These are phyloP conservation scores for Catunica adiposa DNA, from an alignment of 2,329 filamentous ascomycete species.

Conservation along the genomic window DNA sequence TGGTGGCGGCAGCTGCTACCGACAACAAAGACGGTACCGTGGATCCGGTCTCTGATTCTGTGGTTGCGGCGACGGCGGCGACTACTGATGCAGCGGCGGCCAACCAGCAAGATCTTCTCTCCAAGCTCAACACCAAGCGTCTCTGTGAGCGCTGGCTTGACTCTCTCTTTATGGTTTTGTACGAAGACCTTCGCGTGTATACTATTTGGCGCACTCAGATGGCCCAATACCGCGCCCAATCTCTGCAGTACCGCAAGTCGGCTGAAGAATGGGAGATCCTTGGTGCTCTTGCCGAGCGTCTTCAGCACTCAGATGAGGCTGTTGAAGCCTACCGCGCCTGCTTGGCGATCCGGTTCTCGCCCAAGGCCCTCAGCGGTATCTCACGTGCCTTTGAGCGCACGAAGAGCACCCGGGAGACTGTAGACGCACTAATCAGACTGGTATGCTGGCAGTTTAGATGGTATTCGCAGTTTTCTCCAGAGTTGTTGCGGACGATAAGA, in stretches of 20 bases:
- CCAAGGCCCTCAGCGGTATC: conserved; percentile 78
- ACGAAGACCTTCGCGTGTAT: conserved; percentile 94
- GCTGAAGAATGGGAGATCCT: conserved; percentile 98
- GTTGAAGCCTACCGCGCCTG: conserved; percentile 87
- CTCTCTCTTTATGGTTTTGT: conserved; percentile 97
- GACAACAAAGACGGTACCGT: background rate
- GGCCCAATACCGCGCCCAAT: conserved; percentile 84
- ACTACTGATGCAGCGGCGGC: background rate
- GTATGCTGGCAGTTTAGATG: conserved; percentile 98
- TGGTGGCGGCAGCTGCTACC: conserved; percentile 5
- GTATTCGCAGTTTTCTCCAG: conserved; percentile 98
- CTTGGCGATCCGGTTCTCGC: conserved; percentile 73
- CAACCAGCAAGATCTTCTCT: conserved; percentile 37
- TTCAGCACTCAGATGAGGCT: conserved; percentile 83
- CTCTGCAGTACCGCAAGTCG: conserved; percentile 90
- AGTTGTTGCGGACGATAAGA: conserved; percentile 72
- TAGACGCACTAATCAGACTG: conserved; percentile 73
- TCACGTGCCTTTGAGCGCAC: conserved; percentile 61
- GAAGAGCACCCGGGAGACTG: conserved; percentile 63
- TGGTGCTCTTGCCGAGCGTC: conserved; percentile 74
- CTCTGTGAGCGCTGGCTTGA: conserved; percentile 96
- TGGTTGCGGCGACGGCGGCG: background rate
- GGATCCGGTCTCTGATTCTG: background rate
- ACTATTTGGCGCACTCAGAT: conserved; percentile 99
- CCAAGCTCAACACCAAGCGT: conserved; percentile 90